Conservation (phyloP, 345 rosid genomes). For the Eucalyptus sp. region DNA sequence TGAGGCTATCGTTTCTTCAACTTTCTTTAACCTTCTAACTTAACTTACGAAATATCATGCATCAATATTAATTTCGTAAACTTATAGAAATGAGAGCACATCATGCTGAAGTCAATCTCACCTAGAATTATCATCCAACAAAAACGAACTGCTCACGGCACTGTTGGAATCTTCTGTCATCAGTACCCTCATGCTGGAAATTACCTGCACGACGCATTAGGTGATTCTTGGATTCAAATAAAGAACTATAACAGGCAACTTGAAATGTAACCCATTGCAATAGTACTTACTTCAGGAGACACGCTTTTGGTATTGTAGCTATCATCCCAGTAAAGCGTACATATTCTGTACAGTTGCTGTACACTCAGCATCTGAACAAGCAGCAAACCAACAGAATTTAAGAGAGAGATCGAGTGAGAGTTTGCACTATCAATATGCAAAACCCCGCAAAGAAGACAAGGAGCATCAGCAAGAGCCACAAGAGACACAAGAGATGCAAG, state of each 20-base stretch:
- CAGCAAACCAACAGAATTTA: not conserved
- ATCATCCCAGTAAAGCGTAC: slow-evolving; percentile 96
- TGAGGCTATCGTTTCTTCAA: not conserved
- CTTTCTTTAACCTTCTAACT: not conserved
- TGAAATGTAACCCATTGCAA: not conserved
- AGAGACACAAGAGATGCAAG: not conserved
- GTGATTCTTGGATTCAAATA: not conserved
- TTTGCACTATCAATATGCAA: not conserved
- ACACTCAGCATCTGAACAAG: slow-evolving; percentile 80
- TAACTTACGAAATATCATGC: not conserved
- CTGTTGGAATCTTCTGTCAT: slow-evolving; percentile 94
- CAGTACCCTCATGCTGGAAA: slow-evolving; percentile 93
- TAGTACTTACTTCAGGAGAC: slow-evolving; percentile 48
- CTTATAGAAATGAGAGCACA: not conserved
- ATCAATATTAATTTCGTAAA: not conserved
- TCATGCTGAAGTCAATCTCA: slow-evolving; percentile 10
- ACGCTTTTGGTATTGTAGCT: slow-evolving; percentile 96
- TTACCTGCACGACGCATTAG: slow-evolving; percentile 39
- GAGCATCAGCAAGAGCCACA: not conserved
- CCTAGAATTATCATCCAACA: slow-evolving; percentile 96
- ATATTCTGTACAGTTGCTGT: slow-evolving; percentile 93
- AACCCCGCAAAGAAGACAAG: not conserved
- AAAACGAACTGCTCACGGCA: slow-evolving; percentile 79
- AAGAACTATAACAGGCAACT: not conserved
- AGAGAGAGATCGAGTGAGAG: not conserved